Evolutionary conservation across 306 rosid species (phyloP).

Genomic region (Inga leiocalycina): DNA sequence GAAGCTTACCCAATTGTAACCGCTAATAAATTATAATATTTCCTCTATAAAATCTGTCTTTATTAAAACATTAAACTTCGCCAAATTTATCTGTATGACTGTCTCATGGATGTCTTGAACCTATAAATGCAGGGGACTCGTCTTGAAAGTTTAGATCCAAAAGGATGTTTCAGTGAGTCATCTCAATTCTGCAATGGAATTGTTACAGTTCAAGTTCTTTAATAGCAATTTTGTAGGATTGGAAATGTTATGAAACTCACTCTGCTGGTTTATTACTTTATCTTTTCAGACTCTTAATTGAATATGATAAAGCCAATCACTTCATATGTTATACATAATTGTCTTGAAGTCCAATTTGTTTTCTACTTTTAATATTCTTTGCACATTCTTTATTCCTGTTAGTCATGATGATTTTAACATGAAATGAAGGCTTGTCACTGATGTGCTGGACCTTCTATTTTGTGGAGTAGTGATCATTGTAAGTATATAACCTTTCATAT

Average conservation of each 20-base stretch:
- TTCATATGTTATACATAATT: conserved; percentile 18
- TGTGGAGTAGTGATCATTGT: too few relatives aligned
- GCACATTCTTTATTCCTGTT: background rate
- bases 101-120: conserved; percentile 36
- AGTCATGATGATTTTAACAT: background rate
- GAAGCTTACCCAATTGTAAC: too few relatives aligned
- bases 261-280: conserved; percentile 20
- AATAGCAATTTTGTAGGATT: conserved; percentile 10
- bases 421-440: too few relatives aligned
- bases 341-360: background rate
- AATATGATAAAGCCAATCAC: conserved; percentile 1
- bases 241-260: conserved; percentile 12
- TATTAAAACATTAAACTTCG: too few relatives aligned
- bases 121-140: conserved; percentile 88
- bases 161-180: conserved; percentile 96
- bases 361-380: background rate
- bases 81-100: conserved; percentile 4
- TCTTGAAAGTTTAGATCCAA: conserved; percentile 98
- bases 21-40: background rate
- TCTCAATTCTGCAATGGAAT: conserved; percentile 32
- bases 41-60: background rate
- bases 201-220: conserved; percentile 41
- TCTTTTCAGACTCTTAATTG: conserved; percentile 12
- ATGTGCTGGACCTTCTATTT: too few relatives aligned
- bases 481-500: too few relatives aligned